Evolutionary conservation across 345 rosid species (phyloP).

Genomic region (Capsella bursapastoris): DNA sequence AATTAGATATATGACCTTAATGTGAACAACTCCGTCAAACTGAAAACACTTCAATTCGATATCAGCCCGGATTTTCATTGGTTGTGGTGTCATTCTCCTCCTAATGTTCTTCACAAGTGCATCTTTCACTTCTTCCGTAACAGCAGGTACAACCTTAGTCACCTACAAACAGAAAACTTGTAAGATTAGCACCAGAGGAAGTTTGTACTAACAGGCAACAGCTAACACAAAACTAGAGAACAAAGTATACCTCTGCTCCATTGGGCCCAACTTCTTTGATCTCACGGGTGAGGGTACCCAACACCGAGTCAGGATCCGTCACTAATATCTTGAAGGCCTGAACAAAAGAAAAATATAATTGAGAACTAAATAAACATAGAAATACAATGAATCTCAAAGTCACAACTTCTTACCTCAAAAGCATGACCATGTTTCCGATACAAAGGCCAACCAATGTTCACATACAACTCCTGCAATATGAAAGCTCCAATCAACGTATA

Average conservation of each 20-base stretch:
- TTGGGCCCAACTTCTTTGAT: constrained; percentile 85
- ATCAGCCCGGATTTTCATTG: constrained; percentile 93
- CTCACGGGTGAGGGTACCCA: constrained; percentile 79
- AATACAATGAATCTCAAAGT: neutral
- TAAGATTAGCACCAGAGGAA: constrained; percentile 12
- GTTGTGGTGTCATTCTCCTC: constrained; percentile 98
- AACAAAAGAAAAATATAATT: constrained; percentile 12
- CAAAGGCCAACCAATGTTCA: constrained; percentile 91
- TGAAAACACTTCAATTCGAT: constrained; percentile 97
- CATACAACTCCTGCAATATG: constrained; percentile 72
- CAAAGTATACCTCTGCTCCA: constrained; percentile 76
- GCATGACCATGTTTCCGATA: constrained; percentile 94
- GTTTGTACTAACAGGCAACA: constrained; percentile 10
- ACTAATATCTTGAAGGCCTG: constrained; percentile 96
- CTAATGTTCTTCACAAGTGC: constrained; percentile 80
- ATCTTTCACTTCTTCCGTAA: constrained; percentile 87
- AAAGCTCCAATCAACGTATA: constrained; percentile 14
- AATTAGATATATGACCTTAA: constrained; percentile 58
- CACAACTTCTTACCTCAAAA: constrained; percentile 72
- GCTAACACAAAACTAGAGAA: constrained; percentile 7
- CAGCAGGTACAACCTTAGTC: constrained; percentile 81
- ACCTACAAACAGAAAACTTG: constrained; percentile 51
- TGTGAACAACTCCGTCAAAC: constrained; percentile 97
- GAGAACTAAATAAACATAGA: neutral
- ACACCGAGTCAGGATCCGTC: constrained; percentile 86